Conservation (phyloP, 192 early-diverging fungal genomes). For the Gaertneriomyces semiglobifer region DNA sequence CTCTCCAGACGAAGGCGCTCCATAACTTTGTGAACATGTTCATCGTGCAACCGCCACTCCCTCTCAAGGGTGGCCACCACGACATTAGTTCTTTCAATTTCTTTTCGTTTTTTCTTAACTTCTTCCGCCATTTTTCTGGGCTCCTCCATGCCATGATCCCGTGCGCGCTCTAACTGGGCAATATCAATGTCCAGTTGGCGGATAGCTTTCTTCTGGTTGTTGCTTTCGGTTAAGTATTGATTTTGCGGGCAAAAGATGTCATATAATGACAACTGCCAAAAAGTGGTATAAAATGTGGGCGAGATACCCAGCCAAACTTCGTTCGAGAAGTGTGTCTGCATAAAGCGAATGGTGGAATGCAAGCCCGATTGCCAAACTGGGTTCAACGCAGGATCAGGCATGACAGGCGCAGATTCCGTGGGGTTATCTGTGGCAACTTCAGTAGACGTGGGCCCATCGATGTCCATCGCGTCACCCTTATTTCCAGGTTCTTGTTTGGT, state of each 20-base stretch:
- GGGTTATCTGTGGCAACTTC: no score
- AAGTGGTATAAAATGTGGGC: conserved; percentile 70
- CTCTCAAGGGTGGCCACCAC: conserved; percentile 13
- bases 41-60: conserved; percentile 30
- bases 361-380: conserved; percentile 41
- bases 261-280: conserved; percentile 75
- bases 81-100: conserved; percentile 10
- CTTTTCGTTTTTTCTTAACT: conserved; percentile 20
- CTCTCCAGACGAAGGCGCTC: conserved; percentile 32
- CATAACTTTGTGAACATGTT: conserved; percentile 34
- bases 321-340: conserved; percentile 19
- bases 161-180: conserved; percentile 9
- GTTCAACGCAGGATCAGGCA: not conserved
- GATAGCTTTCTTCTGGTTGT: conserved; percentile 44
- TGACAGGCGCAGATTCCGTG: no score
- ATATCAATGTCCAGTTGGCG: conserved; percentile 39
- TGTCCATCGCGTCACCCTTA: conserved; percentile 33
- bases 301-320: conserved; percentile 41
- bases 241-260: conserved; percentile 67
- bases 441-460: conserved; percentile 15
- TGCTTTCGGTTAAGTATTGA: conserved; percentile 60
- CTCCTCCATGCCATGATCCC: not conserved
- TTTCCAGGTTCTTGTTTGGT: not conserved
- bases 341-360: conserved; percentile 18
- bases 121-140: conserved; percentile 1